Percentiles rank a stretch among this genome's conserved stretches.
phyloP scores from a whole-genome alignment of 2,329 filamentous ascomycete genomes.

The Grosmannia huntii region DNA sequence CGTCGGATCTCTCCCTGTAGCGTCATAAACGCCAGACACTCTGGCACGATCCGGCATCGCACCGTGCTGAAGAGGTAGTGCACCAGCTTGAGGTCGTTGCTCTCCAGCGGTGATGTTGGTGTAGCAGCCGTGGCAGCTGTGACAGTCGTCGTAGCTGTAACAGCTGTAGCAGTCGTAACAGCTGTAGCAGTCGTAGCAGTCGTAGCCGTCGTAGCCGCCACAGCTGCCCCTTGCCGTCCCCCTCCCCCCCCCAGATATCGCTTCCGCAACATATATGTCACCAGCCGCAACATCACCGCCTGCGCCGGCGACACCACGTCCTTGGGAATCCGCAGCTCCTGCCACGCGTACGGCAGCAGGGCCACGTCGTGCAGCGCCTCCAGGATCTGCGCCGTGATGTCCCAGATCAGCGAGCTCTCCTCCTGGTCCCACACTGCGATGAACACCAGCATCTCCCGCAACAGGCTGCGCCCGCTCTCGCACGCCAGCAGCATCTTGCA shows the following conservation, averaged over 20 bases:
- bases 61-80: conserved; percentile 92
- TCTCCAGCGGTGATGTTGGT: conserved; percentile 6
- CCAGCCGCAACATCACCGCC: conserved; percentile 78
- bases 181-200: neutral
- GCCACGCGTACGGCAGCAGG: conserved; percentile 83
- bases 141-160: neutral
- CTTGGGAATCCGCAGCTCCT: conserved; percentile 80
- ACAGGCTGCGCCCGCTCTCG: conserved; percentile 78
- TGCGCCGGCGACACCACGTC: conserved; percentile 94
- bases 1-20: conserved; percentile 81
- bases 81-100: conserved; percentile 49
- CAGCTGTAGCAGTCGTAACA: no score
- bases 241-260: conserved; percentile 27
- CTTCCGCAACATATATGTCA: conserved; percentile 73
- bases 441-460: conserved; percentile 86
- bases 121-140: neutral
- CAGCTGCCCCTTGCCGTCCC: neutral
- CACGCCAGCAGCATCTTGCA: conserved; percentile 83
- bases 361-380: conserved; percentile 84
- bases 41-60: conserved; percentile 81
- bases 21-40: conserved; percentile 88
- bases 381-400: conserved; percentile 92
- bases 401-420: conserved; percentile 88
- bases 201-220: conserved; percentile 18
- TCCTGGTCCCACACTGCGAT: conserved; percentile 95